These are phyloP conservation scores for Linnemannia schmuckeri DNA, from an alignment of 192 early-diverging fungal genomes.

Conservation along the genomic window DNA sequence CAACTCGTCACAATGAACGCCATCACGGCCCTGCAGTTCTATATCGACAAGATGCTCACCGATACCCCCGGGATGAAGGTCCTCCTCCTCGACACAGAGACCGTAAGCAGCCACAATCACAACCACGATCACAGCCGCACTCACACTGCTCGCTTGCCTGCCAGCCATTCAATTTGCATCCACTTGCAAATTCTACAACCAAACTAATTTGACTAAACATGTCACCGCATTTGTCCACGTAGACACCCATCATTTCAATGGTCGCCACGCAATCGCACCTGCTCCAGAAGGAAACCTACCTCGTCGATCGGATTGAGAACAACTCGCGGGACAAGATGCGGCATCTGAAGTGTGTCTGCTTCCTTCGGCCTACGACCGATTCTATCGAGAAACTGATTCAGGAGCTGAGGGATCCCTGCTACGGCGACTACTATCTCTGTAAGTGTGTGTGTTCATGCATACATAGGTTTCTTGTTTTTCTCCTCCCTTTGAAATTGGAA, in stretches of 20 bases:
- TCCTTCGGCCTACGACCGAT: conserved; percentile 87
- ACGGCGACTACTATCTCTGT: conserved; percentile 98
- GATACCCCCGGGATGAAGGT: conserved; percentile 99
- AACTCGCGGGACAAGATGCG: conserved; percentile 88
- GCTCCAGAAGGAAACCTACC: conserved; percentile 92
- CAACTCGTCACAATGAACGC: conserved; percentile 73
- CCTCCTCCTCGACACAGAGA: conserved; percentile 92
- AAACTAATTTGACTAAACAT: too few relatives aligned
- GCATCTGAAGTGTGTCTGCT: conserved; percentile 96
- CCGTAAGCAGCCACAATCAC: conserved; percentile 65
- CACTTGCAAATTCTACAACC: too few relatives aligned
- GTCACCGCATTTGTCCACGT: not conserved
- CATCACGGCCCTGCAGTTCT: conserved; percentile 86
- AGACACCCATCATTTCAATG: conserved; percentile 95
- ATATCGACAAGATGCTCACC: conserved; percentile 91
- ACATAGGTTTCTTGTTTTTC: not conserved
- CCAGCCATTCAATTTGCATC: too few relatives aligned
- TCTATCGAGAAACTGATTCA: conserved; percentile 89
- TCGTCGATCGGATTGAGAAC: conserved; percentile 95
- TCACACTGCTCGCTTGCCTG: too few relatives aligned
- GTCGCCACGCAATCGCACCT: conserved; percentile 94
- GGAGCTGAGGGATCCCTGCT: conserved; percentile 92
- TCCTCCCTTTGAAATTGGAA: not conserved
- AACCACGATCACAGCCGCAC: too few relatives aligned
- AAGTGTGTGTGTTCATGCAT: not conserved